Evolutionary conservation across 2,329 filamentous ascomycete species (phyloP), one percentile per base, ranked within the genome.

Genomic region (Rhynchosporium graminicola): DNA sequence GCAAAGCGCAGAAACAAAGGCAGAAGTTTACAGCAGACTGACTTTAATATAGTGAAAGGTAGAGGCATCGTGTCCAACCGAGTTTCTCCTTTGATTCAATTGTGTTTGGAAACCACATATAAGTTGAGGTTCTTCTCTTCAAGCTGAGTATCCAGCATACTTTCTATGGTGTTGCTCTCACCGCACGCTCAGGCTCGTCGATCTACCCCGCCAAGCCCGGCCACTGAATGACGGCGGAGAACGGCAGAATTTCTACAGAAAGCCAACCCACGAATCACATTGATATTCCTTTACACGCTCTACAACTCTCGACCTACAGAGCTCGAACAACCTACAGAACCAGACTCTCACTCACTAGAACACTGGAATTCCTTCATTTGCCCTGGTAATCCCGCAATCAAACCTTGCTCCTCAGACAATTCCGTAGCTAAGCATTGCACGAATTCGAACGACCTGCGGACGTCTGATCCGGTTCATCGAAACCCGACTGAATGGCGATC

Each of bases 401-500:
- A 9, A 40, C 26, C 36, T 5, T 28, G 33, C 36, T 36, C 20
- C 8, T 28, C 51, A 36, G 38, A 54, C 2, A 54, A 29, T 7
- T 29, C 33, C 7, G n/a, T 28, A 20, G 20, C 20, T 20, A 33
- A 40, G 50, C 4, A 29, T 36, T 20, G 12, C n/a, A 54, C 10
- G n/a, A 54, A 36, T 8, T n/a, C 20, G 43, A 33, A 54, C 50
- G 8, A 40, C 36, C n/a, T 8, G 33, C 36, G 36, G 36, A 57
- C 54, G 12, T 10, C 31, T 28, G 33, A 31, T 40, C 38, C 47
- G 46, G 26, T 36, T 33, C 33, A 29, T 43, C 48, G 20, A 52
- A 51, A 48, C 38, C 45, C 46, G 57, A 59, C 68, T 71, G 70
- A 71, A 73, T 73, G 71, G 71, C 69, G 68, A 64, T 63, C 60